A percentile compares a stretch with the other conserved stretches of the same genome.
Evolutionary conservation across 305 asterid genomes (phyloP).

Genomic region (Petunia hybrid): DNA sequence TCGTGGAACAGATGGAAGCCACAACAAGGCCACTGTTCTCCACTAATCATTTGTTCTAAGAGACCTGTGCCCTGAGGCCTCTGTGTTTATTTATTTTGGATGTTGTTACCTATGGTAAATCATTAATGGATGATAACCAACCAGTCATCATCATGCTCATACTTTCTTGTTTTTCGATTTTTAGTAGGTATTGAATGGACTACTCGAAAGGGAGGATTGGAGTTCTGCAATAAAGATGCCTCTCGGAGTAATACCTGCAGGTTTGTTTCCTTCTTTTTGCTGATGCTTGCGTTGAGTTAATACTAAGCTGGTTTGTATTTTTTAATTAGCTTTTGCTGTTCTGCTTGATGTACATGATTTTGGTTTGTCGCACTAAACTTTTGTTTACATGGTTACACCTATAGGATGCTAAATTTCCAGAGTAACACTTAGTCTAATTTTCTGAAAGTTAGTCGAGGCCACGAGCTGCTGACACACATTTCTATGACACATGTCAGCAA

Average conservation of each 20-base stretch:
- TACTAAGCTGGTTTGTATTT: neutral
- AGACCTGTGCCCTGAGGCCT: slow-evolving; percentile 7
- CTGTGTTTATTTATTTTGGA: neutral
- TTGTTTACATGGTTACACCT: slow-evolving; percentile 12
- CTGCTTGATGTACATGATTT: neutral
- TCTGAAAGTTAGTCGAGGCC: neutral
- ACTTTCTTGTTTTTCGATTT: slow-evolving; percentile 42
- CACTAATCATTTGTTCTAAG: neutral
- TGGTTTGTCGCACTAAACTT: slow-evolving; percentile 5
- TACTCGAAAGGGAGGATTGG: slow-evolving; percentile 95
- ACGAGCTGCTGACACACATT: slow-evolving; percentile 15
- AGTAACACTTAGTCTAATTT: neutral
- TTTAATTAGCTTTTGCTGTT: slow-evolving; percentile 9
- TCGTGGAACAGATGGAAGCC: slow-evolving; percentile 7
- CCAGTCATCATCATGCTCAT: slow-evolving; percentile 39
- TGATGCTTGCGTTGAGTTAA: neutral
- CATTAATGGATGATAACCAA: neutral
- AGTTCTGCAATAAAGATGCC: slow-evolving; percentile 73
- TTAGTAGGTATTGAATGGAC: slow-evolving; percentile 94
- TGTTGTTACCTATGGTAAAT: slow-evolving; percentile 1
- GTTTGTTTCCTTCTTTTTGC: slow-evolving; percentile 44
- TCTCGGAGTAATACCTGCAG: slow-evolving; percentile 95
- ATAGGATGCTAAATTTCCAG: slow-evolving; percentile 5
- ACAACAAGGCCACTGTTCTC: slow-evolving; percentile 11
- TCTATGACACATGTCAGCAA: slow-evolving; percentile 6